phyloP scores from a whole-genome alignment of 345 rosid species.

The Lepidium aucheri region DNA sequence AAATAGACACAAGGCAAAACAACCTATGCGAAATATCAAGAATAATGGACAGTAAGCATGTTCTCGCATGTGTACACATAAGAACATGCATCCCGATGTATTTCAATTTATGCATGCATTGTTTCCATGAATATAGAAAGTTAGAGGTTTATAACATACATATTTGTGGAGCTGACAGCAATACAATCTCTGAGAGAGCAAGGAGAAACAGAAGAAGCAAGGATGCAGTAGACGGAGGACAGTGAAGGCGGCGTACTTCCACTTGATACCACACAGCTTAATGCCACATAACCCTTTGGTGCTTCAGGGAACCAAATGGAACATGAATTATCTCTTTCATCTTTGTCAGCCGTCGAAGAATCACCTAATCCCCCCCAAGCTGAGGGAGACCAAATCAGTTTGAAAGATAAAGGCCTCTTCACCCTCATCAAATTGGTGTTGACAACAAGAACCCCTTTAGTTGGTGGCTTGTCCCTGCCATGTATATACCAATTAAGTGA shows the following conservation, averaged over 20 bases:
- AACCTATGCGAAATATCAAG: neutral
- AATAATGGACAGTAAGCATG: neutral
- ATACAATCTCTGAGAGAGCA: slow-evolving; percentile 86
- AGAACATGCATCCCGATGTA: neutral
- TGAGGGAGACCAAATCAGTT: slow-evolving; percentile 57
- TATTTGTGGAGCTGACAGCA: slow-evolving; percentile 43
- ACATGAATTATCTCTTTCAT: slow-evolving; percentile 35
- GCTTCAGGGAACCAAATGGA: slow-evolving; percentile 95
- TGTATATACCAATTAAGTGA: slow-evolving; percentile 18
- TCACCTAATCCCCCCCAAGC: slow-evolving; percentile 36
- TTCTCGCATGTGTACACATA: neutral
- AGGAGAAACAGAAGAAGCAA: slow-evolving; percentile 72
- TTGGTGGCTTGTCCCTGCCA: slow-evolving; percentile 96
- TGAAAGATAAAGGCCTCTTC: slow-evolving; percentile 74
- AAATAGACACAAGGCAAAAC: neutral
- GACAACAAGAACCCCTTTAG: slow-evolving; percentile 81
- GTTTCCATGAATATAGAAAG: slow-evolving; percentile 4
- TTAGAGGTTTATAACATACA: slow-evolving; percentile 41
- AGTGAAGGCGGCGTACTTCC: slow-evolving; percentile 59
- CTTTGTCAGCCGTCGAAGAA: slow-evolving; percentile 12
- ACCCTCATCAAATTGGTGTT: slow-evolving; percentile 76
- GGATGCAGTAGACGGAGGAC: slow-evolving; percentile 71
- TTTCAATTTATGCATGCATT: slow-evolving; percentile 11
- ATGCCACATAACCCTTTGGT: slow-evolving; percentile 79
- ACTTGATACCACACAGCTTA: slow-evolving; percentile 75